Base-by-base conservation (phyloP, 2,329 filamentous ascomycete genomes). In the Alternaria panax region DNA sequence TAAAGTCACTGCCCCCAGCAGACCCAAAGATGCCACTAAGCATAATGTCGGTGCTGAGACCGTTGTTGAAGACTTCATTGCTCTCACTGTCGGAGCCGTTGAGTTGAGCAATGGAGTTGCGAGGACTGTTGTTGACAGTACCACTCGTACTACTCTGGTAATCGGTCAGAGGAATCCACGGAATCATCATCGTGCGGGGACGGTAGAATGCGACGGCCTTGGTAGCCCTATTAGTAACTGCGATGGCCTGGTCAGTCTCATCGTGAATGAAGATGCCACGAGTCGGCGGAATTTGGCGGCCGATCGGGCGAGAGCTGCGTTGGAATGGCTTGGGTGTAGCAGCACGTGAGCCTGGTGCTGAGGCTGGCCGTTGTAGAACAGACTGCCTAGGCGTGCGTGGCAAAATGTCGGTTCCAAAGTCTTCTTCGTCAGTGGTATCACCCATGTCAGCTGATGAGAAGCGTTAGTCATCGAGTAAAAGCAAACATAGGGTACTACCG, bases 21-120 rank as follows among this genome's bases (percentile, higher is more conserved):
- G 72, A 70, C 12, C 77, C 76, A 54, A 88, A 84, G 79, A 92
- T 88, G 67, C 88, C 89, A 48, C 89, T 89, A 80, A 93, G 88
- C 90, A 93, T 93, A 65, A 93, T 84, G 59, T 92, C 90, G 56
- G 88, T 88, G 18, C 63, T 65, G 34, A 71, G 60, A 25, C 70
- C 64, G 36, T 74, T 75, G 41, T 68, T 75, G 63, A 75, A 68
- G 27, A 74, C 63, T 48, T 74, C 75, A 52, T 76, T 75, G 62
- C 72, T 67, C 60, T 81, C 79, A 54, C 77, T 80, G 45, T 80
- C 77, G 5, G 78, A 78, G 20, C 69, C 71, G 47, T 76, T 74
- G 52, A 77, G 60, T 18, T 74, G 73, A 7, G 70, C 71, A 54
- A 77, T 67, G n/a, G 74, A 75, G 28, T 72, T 71, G 24, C 74